Conservation (phyloP, 768 basidiomycete species). For the Leccinum disarticulatum region DNA sequence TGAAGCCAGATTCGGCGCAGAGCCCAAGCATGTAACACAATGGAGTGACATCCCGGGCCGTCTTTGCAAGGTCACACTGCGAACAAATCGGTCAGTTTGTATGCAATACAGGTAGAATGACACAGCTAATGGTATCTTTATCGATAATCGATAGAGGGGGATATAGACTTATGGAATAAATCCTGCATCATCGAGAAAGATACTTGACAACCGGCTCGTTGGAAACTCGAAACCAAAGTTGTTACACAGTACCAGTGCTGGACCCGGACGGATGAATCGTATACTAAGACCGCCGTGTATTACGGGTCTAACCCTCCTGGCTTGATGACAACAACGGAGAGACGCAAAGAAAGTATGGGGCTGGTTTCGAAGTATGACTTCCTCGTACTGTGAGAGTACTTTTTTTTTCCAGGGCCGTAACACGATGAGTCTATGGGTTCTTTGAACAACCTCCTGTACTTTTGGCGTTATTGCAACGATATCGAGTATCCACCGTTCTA, state of each 20-base stretch:
- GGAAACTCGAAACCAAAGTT: constrained; percentile 66
- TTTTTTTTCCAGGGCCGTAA: not conserved
- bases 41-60: constrained; percentile 49
- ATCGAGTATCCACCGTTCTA: constrained; percentile 55
- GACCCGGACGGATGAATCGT: not conserved
- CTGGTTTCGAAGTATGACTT: constrained; percentile 68
- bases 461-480: not conserved
- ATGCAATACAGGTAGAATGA: too few species aligned
- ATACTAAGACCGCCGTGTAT: constrained; percentile 28
- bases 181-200: constrained; percentile 13
- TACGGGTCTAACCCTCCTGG: constrained; percentile 82
- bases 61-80: constrained; percentile 50
- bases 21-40: constrained; percentile 29
- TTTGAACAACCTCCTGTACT: constrained; percentile 53
- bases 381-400: constrained; percentile 70
- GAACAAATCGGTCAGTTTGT: constrained; percentile 46
- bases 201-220: constrained; percentile 66
- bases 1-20: constrained; percentile 8
- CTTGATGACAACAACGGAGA: constrained; percentile 62
- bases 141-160: constrained; percentile 66
- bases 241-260: constrained; percentile 64
- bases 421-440: not conserved
- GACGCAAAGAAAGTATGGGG: constrained; percentile 60
- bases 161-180: constrained; percentile 17
- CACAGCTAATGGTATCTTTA: not conserved